A percentile compares a stretch with the other conserved stretches of the same genome.
phyloP scores from a whole-genome alignment of 2,329 filamentous ascomycete genomes.

The Aspergillus persii region DNA sequence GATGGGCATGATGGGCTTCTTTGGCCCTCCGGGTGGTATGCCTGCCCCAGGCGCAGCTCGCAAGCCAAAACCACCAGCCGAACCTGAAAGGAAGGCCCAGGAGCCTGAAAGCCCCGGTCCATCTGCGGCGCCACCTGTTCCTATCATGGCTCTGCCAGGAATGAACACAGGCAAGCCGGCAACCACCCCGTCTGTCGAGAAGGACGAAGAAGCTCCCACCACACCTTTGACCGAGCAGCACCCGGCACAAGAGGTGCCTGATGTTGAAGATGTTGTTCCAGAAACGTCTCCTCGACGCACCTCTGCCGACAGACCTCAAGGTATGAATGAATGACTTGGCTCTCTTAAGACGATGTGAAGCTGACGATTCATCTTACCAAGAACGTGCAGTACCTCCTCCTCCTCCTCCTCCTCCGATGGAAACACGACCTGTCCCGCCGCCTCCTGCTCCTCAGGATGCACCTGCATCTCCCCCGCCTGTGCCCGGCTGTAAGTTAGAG shows the following conservation, averaged over 20 bases:
- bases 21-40: constrained; percentile 67
- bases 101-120: constrained; percentile 32
- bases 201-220: constrained; percentile 49
- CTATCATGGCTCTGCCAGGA: constrained; percentile 66
- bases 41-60: constrained; percentile 42
- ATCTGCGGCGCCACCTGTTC: constrained; percentile 44
- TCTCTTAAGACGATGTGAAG: neutral
- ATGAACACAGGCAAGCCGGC: constrained; percentile 57
- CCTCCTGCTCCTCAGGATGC: constrained; percentile 33
- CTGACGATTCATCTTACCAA: constrained; percentile 21
- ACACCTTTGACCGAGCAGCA: constrained; percentile 44
- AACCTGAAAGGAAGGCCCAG: constrained; percentile 33
- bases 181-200: constrained; percentile 46
- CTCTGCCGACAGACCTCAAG: constrained; percentile 48
- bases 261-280: constrained; percentile 52
- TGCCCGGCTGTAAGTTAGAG: constrained; percentile 56
- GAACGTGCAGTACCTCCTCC: constrained; percentile 47
- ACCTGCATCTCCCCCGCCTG: constrained; percentile 35
- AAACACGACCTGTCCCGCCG: constrained; percentile 39
- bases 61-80: constrained; percentile 49
- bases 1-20: constrained; percentile 96
- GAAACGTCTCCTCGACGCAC: constrained; percentile 32
- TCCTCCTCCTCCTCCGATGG: constrained; percentile 43
- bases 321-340: constrained; percentile 46
- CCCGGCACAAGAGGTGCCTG: constrained; percentile 48